These are phyloP conservation scores for Akanthomyces uredinophilus DNA, from an alignment of 2,329 filamentous ascomycete species.

Conservation along the genomic window DNA sequence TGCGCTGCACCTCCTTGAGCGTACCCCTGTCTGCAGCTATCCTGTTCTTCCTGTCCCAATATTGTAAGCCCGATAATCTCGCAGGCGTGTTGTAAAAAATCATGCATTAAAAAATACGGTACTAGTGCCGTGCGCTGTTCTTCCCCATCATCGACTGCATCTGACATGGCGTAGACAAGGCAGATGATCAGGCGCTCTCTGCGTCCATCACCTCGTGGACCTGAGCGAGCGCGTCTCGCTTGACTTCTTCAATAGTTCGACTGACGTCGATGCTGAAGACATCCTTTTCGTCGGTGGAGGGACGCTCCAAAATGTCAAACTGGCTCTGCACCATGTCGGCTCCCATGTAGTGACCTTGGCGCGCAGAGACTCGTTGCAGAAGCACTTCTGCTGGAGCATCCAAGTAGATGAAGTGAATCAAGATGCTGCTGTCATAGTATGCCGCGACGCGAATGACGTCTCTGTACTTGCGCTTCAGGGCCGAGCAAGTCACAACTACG, in stretches of 20 bases:
- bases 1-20: neutral
- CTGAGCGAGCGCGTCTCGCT: constrained; percentile 52
- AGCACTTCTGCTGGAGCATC: constrained; percentile 71
- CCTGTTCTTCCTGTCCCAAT: neutral
- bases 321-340: constrained; percentile 93
- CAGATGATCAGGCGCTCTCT: constrained; percentile 16
- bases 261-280: constrained; percentile 68
- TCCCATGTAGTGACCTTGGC: constrained; percentile 92
- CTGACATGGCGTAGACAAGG: neutral
- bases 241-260: constrained; percentile 52
- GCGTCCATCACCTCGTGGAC: constrained; percentile 48
- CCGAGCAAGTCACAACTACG: constrained; percentile 95
- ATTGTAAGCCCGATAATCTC: neutral
- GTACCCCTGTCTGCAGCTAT: neutral
- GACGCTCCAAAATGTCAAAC: constrained; percentile 80
- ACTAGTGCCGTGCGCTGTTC: neutral
- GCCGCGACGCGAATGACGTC: constrained; percentile 81
- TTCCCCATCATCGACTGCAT: neutral
- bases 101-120: neutral
- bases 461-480: constrained; percentile 93
- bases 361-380: constrained; percentile 65
- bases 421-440: constrained; percentile 67
- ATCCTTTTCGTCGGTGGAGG: constrained; percentile 64
- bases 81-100: neutral
- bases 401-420: constrained; percentile 90